Base-by-base conservation (phyloP, 768 basidiomycete genomes). In the Boletus rubropictus region DNA sequence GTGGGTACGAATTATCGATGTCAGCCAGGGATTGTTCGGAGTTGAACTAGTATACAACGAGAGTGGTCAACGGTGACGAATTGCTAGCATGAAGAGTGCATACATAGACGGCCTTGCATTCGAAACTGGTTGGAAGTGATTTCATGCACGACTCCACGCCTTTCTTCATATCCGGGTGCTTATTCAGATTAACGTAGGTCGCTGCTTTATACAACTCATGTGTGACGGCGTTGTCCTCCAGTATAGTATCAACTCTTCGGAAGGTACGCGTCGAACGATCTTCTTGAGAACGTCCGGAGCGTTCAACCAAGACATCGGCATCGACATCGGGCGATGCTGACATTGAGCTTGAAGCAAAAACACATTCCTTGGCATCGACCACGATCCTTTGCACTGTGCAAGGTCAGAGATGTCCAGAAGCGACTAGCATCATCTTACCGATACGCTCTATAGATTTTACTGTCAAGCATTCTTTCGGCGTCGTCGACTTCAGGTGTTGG, bases 201-300 rank as follows among this genome's bases (percentile, higher is more conserved):
- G 7, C 29, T 38, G 54, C 54, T 0, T 34, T 55, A 17, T 55
- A 55, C n/a, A 55, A 36, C 9, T 53, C 52, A 54, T 53, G 46
- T 9, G 9, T 37, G 17, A 53, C 22, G 7, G 17, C 20, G 27
- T 52, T 46, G 5, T 25, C 42, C 15, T 33, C 17, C 12, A 24
- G 11, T 17, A 42, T 37, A 18, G 33, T n/a, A 24, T 43, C 28
- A 4, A 12, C 6, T n/a, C 4, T 32, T 31, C 10, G 48, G 14
- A 17, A 32, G 25, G 22, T 11, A 14, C 10, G 12, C 1, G 5
- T 10, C 12, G 15, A 9, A 11, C 5, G 6, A 18, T 35, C 20
- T 8, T 39, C 15, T 9, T 12, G 11, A 28, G 29, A 31, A 20
- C 9, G 27, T 9, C 7, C n/a, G 4, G 9, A 12, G 10, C 36